Conservation (phyloP, 345 rosid genomes). For the Bretschneidera sinensis region DNA sequence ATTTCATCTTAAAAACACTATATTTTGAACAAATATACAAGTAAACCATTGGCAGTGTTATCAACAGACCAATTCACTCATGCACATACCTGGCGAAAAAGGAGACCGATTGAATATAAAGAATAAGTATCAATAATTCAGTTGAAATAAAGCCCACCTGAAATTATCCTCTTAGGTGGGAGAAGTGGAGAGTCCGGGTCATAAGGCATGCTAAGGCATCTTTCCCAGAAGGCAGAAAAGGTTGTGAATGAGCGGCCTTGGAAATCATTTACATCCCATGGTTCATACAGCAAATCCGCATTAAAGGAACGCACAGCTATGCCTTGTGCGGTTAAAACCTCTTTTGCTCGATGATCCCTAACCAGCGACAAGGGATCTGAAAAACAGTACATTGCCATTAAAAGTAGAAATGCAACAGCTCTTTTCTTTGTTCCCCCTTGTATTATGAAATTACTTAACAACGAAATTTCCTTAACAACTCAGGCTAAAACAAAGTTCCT, state of each 20-base stretch:
- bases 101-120: not conserved
- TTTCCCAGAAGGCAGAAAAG: constrained; percentile 84
- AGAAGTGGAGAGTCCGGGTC: constrained; percentile 98
- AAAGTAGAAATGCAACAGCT: not conserved
- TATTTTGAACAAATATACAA: too few species aligned
- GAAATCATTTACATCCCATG: constrained; percentile 89
- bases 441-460: not conserved
- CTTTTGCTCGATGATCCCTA: constrained; percentile 93
- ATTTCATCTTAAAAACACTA: too few species aligned
- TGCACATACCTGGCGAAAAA: not conserved
- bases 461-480: constrained; percentile 4
- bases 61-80: too few species aligned
- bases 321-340: constrained; percentile 65
- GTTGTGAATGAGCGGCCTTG: constrained; percentile 72
- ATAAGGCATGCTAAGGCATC: constrained; percentile 93
- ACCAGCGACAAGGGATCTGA: constrained; percentile 91
- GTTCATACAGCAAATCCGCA: constrained; percentile 97
- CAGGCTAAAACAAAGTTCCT: not conserved
- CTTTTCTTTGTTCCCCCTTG: not conserved
- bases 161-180: constrained; percentile 87
- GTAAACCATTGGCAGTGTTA: too few species aligned
- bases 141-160: constrained; percentile 49
- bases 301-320: constrained; percentile 74
- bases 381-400: constrained; percentile 26
- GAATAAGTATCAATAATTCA: not conserved